These are phyloP conservation scores for Blastobotrys ciferrii DNA, from an alignment of 1,139 yeast genomes.

Conservation along the genomic window DNA sequence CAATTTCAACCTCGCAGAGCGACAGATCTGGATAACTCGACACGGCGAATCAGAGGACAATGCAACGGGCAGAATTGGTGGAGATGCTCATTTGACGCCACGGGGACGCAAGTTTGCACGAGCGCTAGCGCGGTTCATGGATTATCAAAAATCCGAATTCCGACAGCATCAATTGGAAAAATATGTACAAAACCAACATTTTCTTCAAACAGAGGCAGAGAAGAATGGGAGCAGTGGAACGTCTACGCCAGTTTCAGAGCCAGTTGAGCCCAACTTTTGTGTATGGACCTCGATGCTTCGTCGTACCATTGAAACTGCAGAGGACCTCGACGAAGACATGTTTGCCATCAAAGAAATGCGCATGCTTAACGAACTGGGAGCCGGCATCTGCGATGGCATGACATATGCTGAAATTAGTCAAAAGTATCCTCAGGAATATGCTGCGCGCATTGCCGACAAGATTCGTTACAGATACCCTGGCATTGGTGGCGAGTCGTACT, in stretches of 20 bases:
- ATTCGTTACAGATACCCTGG: slow-evolving; percentile 90
- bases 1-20: slow-evolving; percentile 83
- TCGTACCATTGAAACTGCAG: slow-evolving; percentile 76
- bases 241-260: slow-evolving; percentile 40
- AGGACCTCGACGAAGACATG: slow-evolving; percentile 60
- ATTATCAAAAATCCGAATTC: slow-evolving; percentile 67
- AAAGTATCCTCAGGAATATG: slow-evolving; percentile 73
- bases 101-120: slow-evolving; percentile 74
- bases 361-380: slow-evolving; percentile 90
- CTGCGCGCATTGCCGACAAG: slow-evolving; percentile 70
- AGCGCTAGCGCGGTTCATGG: slow-evolving; percentile 73
- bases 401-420: slow-evolving; percentile 79
- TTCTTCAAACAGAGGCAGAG: slow-evolving; percentile 27
- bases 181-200: slow-evolving; percentile 41
- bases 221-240: slow-evolving; percentile 30
- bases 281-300: slow-evolving; percentile 91
- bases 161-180: slow-evolving; percentile 60
- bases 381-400: slow-evolving; percentile 90
- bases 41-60: slow-evolving; percentile 93
- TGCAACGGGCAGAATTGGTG: slow-evolving; percentile 85
- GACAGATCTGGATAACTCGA: slow-evolving; percentile 93
- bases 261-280: slow-evolving; percentile 67
- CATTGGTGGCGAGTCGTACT: slow-evolving; percentile 93
- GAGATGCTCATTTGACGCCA: slow-evolving; percentile 77
- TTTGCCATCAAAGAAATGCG: slow-evolving; percentile 86